phyloP scores from a whole-genome alignment of 2,329 filamentous ascomycete genomes.

The Aspergillus brunneoviolaceus region DNA sequence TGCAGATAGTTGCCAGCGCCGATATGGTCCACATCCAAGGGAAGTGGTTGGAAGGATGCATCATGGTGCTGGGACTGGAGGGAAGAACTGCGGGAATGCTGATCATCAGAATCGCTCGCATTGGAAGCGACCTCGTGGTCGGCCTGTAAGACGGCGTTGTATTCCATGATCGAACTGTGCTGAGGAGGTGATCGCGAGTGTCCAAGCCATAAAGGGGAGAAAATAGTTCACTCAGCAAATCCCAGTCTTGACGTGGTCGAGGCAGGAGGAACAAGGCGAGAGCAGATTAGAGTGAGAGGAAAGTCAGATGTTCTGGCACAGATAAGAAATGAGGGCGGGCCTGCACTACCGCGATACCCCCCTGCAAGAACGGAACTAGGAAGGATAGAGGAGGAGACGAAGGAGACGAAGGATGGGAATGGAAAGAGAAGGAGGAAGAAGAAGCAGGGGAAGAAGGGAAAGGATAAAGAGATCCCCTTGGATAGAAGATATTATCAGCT shows the following conservation, averaged over 20 bases:
- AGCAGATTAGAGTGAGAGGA: background rate
- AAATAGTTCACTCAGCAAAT: background rate
- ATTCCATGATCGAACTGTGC: constrained; percentile 36
- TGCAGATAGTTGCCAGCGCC: constrained; percentile 30
- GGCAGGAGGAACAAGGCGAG: background rate
- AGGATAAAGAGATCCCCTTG: too few relatives aligned
- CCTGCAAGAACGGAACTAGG: background rate
- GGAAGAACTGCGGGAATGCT: constrained; percentile 31
- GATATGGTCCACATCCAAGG: constrained; percentile 33
- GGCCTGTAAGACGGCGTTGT: constrained; percentile 44
- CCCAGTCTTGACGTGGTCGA: background rate
- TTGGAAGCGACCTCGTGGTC: constrained; percentile 42
- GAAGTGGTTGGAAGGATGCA: constrained; percentile 30
- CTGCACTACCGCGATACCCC: background rate
- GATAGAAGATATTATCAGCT: too few relatives aligned
- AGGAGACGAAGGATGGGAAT: background rate
- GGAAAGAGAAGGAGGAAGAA: background rate
- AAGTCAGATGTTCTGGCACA: background rate
- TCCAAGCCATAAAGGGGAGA: constrained; percentile 16
- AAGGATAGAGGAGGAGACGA: background rate
- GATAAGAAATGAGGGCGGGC: background rate
- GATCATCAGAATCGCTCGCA: constrained; percentile 32
- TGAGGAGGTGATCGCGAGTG: constrained; percentile 4
- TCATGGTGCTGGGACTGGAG: constrained; percentile 22
- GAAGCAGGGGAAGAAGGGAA: too few relatives aligned